Evolutionary conservation across 208 protist genomes (phyloP), one percentile per base, ranked within the genome.

Genomic region (Leishmania turanica): DNA sequence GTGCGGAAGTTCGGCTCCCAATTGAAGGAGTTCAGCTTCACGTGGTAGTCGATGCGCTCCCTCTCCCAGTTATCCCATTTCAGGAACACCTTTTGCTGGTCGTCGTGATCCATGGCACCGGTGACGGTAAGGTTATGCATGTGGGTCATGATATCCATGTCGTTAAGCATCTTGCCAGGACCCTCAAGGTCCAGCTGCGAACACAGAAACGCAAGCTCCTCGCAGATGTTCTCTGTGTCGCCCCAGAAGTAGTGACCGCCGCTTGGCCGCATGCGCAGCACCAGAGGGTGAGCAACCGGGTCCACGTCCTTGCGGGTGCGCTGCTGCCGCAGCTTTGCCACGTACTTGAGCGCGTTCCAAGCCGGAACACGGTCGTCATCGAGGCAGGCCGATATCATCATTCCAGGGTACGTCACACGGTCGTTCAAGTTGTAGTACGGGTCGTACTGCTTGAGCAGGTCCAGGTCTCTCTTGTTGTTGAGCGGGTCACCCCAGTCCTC

Each of bases 401-500:
- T 95, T n/a, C 90, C 92, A 21, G 95, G 95, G 79, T 97, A 98
- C 8, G 88, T 94, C 45, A 98, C 92, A 73, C 92, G 93, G 77
- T 96, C 91, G 87, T 97, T 98, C 79, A 98, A 93, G 84, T 98
- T 98, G 85, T 95, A 90, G 87, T 98, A 98, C 0, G 95, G 93
- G 79, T 98, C 95, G 80, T 97, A 98, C 47, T 88, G 83, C 71
- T 91, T 89, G 49, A 98, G 81, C 15, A 83, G 68, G 27, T 88
- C 88, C 42, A 96, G 79, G 75, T 98, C 95, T 13, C 84, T 77
- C 51, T 88, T 87, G 70, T 54, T 87, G 86, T 97, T 92, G 42
- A 97, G 89, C 71, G 96, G 96, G 84, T 98, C 98, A 37, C 97
- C 97, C 97, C 98, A 99, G 82, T 99, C 97, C 47, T 96, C 92